phyloP scores from a whole-genome alignment of 352 stramenopile genomes.

The Phytopythium vexans region DNA sequence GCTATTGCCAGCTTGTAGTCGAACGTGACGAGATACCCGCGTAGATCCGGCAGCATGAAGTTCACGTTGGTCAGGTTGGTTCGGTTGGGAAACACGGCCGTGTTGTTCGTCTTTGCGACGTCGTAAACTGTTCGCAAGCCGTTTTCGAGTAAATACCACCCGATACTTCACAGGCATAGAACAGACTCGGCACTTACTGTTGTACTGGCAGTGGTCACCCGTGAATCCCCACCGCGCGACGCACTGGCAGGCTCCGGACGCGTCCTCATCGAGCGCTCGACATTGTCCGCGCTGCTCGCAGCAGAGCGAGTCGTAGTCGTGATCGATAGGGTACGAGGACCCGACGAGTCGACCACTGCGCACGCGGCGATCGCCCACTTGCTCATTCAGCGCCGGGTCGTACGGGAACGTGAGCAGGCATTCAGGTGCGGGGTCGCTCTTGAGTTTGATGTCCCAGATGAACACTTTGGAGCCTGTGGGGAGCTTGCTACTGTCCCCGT shows the following conservation, averaged over 20 bases:
- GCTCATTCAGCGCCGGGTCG: slow-evolving; percentile 52
- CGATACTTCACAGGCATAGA: not conserved
- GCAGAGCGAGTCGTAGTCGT: slow-evolving; percentile 65
- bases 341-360: slow-evolving; percentile 57
- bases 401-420: slow-evolving; percentile 62
- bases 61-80: slow-evolving; percentile 29
- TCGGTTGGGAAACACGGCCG: slow-evolving; percentile 27
- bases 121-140: slow-evolving; percentile 46
- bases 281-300: slow-evolving; percentile 63
- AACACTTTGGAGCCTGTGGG: slow-evolving; percentile 47
- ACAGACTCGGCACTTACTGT: slow-evolving; percentile 26
- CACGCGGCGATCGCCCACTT: slow-evolving; percentile 51
- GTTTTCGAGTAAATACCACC: not conserved
- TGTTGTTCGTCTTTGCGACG: slow-evolving; percentile 42
- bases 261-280: slow-evolving; percentile 46
- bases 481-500: slow-evolving; percentile 50
- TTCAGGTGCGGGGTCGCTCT: slow-evolving; percentile 36
- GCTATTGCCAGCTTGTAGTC: slow-evolving; percentile 30
- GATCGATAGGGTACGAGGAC: slow-evolving; percentile 66
- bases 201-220: slow-evolving; percentile 62
- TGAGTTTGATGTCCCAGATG: slow-evolving; percentile 68
- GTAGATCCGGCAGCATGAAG: slow-evolving; percentile 45
- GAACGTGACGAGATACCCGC: slow-evolving; percentile 37
- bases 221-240: slow-evolving; percentile 65
- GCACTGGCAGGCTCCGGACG: slow-evolving; percentile 55